Percentiles rank a stretch among this genome's conserved stretches.
These are phyloP conservation scores for Boletus sensibilis DNA, from an alignment of 768 basidiomycete species.

Conservation along the genomic window DNA sequence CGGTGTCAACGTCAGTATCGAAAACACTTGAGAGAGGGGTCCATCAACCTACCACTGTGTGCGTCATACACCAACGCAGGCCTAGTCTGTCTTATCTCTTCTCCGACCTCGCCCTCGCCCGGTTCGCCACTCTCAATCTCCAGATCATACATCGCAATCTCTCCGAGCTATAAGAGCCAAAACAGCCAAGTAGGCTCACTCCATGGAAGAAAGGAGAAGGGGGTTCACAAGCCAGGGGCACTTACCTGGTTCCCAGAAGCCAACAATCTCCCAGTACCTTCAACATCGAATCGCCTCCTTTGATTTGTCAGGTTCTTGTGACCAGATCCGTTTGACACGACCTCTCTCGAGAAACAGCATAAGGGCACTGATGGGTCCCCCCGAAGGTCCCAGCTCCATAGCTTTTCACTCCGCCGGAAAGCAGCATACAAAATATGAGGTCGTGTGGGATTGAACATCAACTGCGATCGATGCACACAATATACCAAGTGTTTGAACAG, in stretches of 20 bases:
- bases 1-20: background rate
- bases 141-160: slow-evolving; percentile 59
- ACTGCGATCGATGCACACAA: slow-evolving; percentile 35
- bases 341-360: slow-evolving; percentile 30
- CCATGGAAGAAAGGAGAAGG: background rate
- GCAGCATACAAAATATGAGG: slow-evolving; percentile 78
- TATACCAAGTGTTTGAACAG: background rate
- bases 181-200: background rate
- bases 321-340: background rate
- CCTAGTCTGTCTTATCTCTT: slow-evolving; percentile 10
- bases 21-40: background rate
- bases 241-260: slow-evolving; percentile 68
- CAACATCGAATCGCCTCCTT: slow-evolving; percentile 73
- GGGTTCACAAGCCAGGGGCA: background rate
- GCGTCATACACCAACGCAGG: slow-evolving; percentile 46
- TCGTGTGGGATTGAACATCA: slow-evolving; percentile 72
- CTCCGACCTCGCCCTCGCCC: background rate
- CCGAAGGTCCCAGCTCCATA: slow-evolving; percentile 83
- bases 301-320: slow-evolving; percentile 60
- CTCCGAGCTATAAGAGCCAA: slow-evolving; percentile 47
- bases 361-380: slow-evolving; percentile 47
- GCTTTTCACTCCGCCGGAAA: slow-evolving; percentile 56
- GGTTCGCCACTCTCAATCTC: background rate
- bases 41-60: slow-evolving; percentile 50
- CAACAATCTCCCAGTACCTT: slow-evolving; percentile 62